phyloP scores from a whole-genome alignment of 176 grass and related monocot genomes.

The Elaeis guineensis region DNA sequence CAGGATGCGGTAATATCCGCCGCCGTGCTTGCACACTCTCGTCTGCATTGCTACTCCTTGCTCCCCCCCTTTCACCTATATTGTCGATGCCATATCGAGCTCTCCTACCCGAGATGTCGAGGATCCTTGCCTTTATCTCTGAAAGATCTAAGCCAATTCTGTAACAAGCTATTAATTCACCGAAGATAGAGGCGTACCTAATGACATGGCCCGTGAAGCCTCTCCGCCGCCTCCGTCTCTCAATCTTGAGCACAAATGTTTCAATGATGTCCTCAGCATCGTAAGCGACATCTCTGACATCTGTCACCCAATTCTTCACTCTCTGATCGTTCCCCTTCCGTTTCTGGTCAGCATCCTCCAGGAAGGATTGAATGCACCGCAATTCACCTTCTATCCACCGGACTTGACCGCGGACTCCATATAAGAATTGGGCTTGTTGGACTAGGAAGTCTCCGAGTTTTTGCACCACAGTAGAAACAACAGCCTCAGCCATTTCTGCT shows the following conservation, averaged over 20 bases:
- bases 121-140: background rate
- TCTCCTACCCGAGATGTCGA: background rate
- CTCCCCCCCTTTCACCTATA: background rate
- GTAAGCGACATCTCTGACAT: background rate
- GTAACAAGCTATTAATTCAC: no score
- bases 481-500: background rate
- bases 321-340: background rate
- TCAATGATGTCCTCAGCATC: conserved; percentile 2
- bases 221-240: background rate
- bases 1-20: background rate
- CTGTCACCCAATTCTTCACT: background rate
- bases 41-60: no score
- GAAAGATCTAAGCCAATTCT: no score
- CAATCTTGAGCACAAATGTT: background rate
- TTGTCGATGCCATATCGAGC: background rate
- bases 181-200: no score
- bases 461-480: background rate
- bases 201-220: no score
- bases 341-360: background rate
- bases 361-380: background rate
- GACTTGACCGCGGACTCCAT: background rate
- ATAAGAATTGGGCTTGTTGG: background rate
- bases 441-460: background rate
- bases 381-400: background rate
- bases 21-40: no score